Conservation (phyloP, 2,329 filamentous ascomycete genomes). For the Colletotrichum eleusines region DNA sequence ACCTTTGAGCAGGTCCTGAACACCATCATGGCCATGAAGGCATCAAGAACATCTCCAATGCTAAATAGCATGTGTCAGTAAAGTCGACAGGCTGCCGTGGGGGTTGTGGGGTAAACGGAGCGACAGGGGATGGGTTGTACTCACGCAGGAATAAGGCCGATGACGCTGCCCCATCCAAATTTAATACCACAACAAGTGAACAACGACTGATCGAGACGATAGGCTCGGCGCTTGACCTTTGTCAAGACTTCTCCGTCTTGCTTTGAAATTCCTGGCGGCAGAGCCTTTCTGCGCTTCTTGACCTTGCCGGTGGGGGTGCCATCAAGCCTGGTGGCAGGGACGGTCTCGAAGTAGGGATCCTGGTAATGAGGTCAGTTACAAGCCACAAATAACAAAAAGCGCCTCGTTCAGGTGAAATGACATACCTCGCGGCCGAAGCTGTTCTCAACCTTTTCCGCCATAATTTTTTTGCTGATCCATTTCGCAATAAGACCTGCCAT, state of each 20-base stretch:
- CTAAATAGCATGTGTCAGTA: slow-evolving; percentile 53
- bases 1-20: slow-evolving; percentile 78
- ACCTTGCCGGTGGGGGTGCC: slow-evolving; percentile 76
- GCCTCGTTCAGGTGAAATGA: background rate
- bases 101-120: slow-evolving; percentile 1
- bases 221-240: slow-evolving; percentile 86
- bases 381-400: slow-evolving; percentile 4
- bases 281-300: slow-evolving; percentile 87
- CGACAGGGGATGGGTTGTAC: slow-evolving; percentile 50
- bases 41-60: slow-evolving; percentile 80
- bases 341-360: slow-evolving; percentile 91
- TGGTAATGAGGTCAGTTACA: slow-evolving; percentile 56
- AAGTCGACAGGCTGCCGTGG: background rate
- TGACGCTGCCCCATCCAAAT: slow-evolving; percentile 90
- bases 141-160: slow-evolving; percentile 85
- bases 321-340: slow-evolving; percentile 78
- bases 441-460: slow-evolving; percentile 68
- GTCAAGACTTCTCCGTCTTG: slow-evolving; percentile 87
- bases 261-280: slow-evolving; percentile 84
- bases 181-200: slow-evolving; percentile 85
- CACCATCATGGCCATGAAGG: slow-evolving; percentile 80
- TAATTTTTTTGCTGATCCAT: slow-evolving; percentile 66
- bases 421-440: slow-evolving; percentile 68
- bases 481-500: slow-evolving; percentile 69
- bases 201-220: slow-evolving; percentile 85